A percentile compares a stretch with the other conserved stretches of the same genome.
Conservation (phyloP, 805 yeast species). For the Starmera pachycereana region DNA sequence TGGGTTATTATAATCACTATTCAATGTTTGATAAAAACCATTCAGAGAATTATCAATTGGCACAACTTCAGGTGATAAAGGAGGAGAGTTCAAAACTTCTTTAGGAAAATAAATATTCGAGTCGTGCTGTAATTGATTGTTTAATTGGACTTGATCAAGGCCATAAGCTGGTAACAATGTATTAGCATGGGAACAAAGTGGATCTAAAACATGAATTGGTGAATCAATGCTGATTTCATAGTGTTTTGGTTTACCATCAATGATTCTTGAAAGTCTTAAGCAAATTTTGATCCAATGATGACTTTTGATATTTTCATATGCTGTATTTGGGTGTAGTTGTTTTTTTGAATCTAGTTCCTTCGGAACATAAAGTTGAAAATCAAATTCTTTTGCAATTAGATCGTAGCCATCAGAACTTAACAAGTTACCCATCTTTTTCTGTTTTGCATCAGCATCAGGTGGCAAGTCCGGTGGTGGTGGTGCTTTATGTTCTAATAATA, state of each 20-base stretch:
- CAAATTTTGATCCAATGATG: slow-evolving; percentile 95
- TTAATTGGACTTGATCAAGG: slow-evolving; percentile 7
- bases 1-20: slow-evolving; percentile 2
- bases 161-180: slow-evolving; percentile 70
- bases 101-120: slow-evolving; percentile 31
- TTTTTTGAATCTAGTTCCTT: slow-evolving; percentile 45
- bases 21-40: slow-evolving; percentile 11
- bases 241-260: slow-evolving; percentile 69
- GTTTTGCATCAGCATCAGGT: slow-evolving; percentile 24
- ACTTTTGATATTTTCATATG: slow-evolving; percentile 67
- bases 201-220: slow-evolving; percentile 76
- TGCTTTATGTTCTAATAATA: slow-evolving; percentile 75
- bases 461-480: slow-evolving; percentile 26
- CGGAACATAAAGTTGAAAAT: slow-evolving; percentile 82
- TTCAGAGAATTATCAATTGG: slow-evolving; percentile 27
- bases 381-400: slow-evolving; percentile 67
- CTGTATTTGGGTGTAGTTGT: slow-evolving; percentile 76
- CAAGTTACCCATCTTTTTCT: slow-evolving; percentile 31
- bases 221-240: slow-evolving; percentile 93
- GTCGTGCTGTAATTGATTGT: slow-evolving; percentile 14
- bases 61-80: slow-evolving; percentile 44
- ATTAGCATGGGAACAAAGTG: slow-evolving; percentile 71
- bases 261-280: slow-evolving; percentile 62
- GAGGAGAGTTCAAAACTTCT: slow-evolving; percentile 32
- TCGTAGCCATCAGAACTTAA: slow-evolving; percentile 33